These are phyloP conservation scores for Penicillium parvum DNA, from an alignment of 495 filamentous ascomycete species.

Conservation along the genomic window DNA sequence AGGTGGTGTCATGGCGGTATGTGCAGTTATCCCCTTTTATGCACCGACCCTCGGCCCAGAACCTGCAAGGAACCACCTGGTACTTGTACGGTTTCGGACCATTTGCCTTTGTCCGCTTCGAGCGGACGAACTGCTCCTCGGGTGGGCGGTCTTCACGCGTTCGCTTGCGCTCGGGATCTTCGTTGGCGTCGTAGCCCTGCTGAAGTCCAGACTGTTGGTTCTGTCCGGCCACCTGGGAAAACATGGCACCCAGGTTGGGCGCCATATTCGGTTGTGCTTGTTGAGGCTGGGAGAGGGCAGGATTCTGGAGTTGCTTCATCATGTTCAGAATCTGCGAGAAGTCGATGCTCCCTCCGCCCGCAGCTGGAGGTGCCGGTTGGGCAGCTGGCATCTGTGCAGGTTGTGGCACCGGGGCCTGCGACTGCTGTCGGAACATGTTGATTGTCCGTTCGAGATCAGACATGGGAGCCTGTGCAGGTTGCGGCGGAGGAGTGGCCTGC, in stretches of 20 bases:
- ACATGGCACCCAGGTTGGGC: constrained; percentile 45
- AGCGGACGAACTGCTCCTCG: constrained; percentile 29
- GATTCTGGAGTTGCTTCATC: constrained; percentile 33
- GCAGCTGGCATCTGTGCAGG: constrained; percentile 24
- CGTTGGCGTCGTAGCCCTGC: constrained; percentile 22
- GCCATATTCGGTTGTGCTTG: constrained; percentile 29
- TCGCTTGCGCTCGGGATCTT: constrained; percentile 45
- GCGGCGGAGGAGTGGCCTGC: constrained; percentile 28
- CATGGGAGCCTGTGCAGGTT: constrained; percentile 22
- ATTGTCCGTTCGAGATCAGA: constrained; percentile 40
- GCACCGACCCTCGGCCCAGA: constrained; percentile 75
- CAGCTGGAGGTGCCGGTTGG: constrained; percentile 14
- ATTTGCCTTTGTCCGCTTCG: constrained; percentile 34
- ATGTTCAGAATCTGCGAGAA: constrained; percentile 36
- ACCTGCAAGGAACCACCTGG: constrained; percentile 60
- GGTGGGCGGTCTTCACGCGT: constrained; percentile 31
- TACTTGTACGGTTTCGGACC: constrained; percentile 39
- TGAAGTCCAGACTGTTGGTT: constrained; percentile 23
- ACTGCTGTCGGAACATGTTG: constrained; percentile 42
- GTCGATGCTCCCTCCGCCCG: constrained; percentile 23
- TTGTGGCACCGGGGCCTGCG: constrained; percentile 29
- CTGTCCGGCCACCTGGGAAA: constrained; percentile 44
- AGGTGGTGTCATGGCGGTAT: constrained; percentile 63
- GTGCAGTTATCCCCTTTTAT: constrained; percentile 82
- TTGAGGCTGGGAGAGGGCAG: constrained; percentile 20